Conservation (phyloP, 2,329 filamentous ascomycete genomes). For the Fusarium buharicum region DNA sequence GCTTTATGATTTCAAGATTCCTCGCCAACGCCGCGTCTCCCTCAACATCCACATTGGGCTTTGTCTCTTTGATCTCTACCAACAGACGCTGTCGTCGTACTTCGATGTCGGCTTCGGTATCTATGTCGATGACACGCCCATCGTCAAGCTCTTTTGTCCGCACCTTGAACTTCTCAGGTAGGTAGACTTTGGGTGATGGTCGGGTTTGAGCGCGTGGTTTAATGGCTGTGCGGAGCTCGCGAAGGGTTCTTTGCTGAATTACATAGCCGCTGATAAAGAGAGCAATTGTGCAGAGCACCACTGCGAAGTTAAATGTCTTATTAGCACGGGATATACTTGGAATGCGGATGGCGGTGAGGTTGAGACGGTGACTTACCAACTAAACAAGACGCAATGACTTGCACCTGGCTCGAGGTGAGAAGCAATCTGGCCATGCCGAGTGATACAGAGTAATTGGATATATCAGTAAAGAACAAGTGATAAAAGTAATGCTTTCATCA, state of each 20-base stretch:
- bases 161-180: conserved; percentile 62
- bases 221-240: conserved; percentile 79
- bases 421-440: conserved; percentile 59
- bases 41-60: conserved; percentile 40
- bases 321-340: conserved; percentile 23
- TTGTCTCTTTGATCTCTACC: conserved; percentile 51
- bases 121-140: conserved; percentile 56
- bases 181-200: conserved; percentile 59
- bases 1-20: conserved; percentile 49
- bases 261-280: conserved; percentile 90
- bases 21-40: conserved; percentile 32
- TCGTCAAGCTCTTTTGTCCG: conserved; percentile 59
- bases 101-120: conserved; percentile 50
- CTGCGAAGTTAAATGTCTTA: conserved; percentile 51
- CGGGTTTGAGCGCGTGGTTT: conserved; percentile 55
- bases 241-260: conserved; percentile 86
- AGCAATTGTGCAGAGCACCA: conserved; percentile 80
- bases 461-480: not conserved
- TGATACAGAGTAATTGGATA: not conserved
- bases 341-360: conserved; percentile 32
- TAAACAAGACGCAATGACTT: conserved; percentile 70
- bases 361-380: conserved; percentile 64
- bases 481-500: not conserved
- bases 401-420: conserved; percentile 76
- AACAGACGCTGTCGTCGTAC: conserved; percentile 43